A percentile compares a stretch with the other conserved stretches of the same genome.
phyloP scores from a whole-genome alignment of 192 early-diverging fungal species.

The Linnemannia hyalina region DNA sequence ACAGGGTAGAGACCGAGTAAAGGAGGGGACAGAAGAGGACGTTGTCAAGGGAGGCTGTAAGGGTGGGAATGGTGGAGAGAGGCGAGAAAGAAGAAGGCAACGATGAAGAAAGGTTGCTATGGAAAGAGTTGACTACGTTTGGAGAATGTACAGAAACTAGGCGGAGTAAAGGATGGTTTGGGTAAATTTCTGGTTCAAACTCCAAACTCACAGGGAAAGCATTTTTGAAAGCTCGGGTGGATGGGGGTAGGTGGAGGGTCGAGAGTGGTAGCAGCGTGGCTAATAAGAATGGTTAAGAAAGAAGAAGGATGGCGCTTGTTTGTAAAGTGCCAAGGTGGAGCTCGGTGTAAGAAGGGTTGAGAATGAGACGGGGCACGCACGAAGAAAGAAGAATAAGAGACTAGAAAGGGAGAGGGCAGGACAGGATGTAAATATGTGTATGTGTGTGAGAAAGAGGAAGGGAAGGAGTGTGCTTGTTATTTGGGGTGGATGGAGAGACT shows the following conservation, averaged over 20 bases:
- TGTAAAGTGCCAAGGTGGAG: not conserved
- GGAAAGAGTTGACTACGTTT: slow-evolving; percentile 53
- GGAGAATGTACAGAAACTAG: slow-evolving; percentile 57
- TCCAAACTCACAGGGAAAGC: slow-evolving; percentile 56
- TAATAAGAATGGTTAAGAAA: slow-evolving; percentile 7
- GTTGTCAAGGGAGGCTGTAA: not conserved
- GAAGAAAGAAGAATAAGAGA: not conserved
- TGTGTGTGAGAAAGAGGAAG: not conserved
- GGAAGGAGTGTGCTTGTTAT: not conserved
- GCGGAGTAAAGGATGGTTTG: slow-evolving; percentile 7
- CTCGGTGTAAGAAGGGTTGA: not conserved
- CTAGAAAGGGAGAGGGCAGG: not conserved
- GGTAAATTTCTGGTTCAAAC: slow-evolving; percentile 40
- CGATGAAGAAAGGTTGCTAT: not conserved
- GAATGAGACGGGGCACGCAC: not conserved
- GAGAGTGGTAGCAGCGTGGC: slow-evolving; percentile 29
- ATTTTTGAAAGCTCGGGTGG: slow-evolving; percentile 53
- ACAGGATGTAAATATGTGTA: not conserved
- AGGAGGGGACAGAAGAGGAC: not conserved
- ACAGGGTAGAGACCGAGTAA: slow-evolving; percentile 14
- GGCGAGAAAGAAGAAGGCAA: not conserved
- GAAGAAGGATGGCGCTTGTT: not conserved
- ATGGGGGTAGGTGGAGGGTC: slow-evolving; percentile 19
- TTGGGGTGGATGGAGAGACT: not conserved
- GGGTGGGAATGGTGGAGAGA: slow-evolving; percentile 4